Evolutionary conservation across 164 flowering plant genomes (phyloP).

Genomic region (Cinnamomum micranthum): DNA sequence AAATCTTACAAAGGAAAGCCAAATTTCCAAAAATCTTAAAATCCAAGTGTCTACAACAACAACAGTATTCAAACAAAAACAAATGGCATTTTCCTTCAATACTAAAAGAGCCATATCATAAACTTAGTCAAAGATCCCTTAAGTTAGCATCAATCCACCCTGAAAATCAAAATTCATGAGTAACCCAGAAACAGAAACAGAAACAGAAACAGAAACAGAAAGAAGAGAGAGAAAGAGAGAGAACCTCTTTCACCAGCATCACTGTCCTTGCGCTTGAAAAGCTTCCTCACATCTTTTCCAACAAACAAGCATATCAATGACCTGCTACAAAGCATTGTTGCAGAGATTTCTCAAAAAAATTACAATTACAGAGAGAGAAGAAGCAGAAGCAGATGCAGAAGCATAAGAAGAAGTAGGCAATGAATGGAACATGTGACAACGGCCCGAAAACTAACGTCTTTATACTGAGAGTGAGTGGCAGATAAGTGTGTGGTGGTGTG

Average conservation of each 20-base stretch:
- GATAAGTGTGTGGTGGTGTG: too few species aligned
- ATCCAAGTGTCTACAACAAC: too few species aligned
- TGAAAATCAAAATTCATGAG: not conserved
- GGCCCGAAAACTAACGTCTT: too few species aligned
- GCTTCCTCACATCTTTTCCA: conserved; percentile 65
- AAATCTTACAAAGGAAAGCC: too few species aligned
- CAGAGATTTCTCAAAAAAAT: too few species aligned
- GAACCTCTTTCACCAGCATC: conserved; percentile 91
- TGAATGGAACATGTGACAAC: too few species aligned
- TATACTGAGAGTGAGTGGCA: too few species aligned
- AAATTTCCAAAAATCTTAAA: too few species aligned
- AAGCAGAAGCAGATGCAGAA: not conserved
- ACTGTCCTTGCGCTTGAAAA: conserved; percentile 90
- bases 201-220: not conserved
- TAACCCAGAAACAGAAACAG: not conserved
- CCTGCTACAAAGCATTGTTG: conserved; percentile 29
- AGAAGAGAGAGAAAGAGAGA: not conserved
- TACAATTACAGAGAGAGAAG: not conserved
- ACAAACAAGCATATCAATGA: conserved; percentile 50
- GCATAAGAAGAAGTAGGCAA: not conserved
- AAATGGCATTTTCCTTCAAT: not conserved
- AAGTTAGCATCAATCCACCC: not conserved
- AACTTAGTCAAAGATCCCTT: not conserved
- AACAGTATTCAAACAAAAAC: not conserved
- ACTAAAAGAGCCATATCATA: not conserved